Conservation (phyloP, 352 stramenopile genomes). For the Phytophthora chlamydospora region DNA sequence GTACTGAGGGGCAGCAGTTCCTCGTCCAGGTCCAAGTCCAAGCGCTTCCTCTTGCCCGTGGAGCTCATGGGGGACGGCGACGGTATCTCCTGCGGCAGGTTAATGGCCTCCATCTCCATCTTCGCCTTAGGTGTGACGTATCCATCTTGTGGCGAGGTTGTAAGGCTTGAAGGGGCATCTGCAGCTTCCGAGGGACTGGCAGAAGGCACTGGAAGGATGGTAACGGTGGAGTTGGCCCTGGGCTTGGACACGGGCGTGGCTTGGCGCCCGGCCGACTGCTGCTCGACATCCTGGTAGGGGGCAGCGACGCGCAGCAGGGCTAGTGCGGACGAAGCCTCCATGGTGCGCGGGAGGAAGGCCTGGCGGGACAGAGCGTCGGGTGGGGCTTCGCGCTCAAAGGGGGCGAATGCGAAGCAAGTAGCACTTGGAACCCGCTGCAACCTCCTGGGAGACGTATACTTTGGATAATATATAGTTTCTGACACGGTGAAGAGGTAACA, state of each 20-base stretch:
- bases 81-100: constrained; percentile 15
- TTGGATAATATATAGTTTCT: not conserved
- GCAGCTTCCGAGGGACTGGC: not conserved
- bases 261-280: constrained; percentile 7
- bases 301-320: constrained; percentile 19
- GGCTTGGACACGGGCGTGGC: constrained; percentile 8
- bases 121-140: constrained; percentile 35
- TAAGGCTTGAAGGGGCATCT: not conserved
- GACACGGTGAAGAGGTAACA: too few species aligned
- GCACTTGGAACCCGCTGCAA: constrained; percentile 37
- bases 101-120: constrained; percentile 26
- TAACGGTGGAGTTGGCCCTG: constrained; percentile 14
- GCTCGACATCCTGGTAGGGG: not conserved
- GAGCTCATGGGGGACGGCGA: constrained; percentile 6
- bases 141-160: constrained; percentile 16
- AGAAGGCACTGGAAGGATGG: constrained; percentile 7
- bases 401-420: constrained; percentile 19
- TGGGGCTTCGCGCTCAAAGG: constrained; percentile 15
- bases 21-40: constrained; percentile 15
- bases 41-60: constrained; percentile 48
- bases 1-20: constrained; percentile 9
- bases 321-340: constrained; percentile 19
- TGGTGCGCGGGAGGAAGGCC: not conserved
- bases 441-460: not conserved
- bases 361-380: constrained; percentile 2